phyloP scores from a whole-genome alignment of 768 basidiomycete species.

The Naematelia aurantialba region DNA sequence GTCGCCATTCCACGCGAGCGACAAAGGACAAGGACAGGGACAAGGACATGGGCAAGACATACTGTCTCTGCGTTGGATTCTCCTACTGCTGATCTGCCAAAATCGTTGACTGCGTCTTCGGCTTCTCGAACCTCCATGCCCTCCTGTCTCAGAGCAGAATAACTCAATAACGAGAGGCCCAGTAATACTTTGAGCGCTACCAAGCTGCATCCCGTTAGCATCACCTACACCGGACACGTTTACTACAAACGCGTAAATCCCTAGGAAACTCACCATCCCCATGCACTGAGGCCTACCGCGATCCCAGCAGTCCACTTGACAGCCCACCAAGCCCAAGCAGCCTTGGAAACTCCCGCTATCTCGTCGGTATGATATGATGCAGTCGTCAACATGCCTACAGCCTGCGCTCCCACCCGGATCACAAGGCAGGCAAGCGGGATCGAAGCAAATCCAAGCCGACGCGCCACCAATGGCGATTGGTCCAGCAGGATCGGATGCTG shows the following conservation, averaged over 20 bases:
- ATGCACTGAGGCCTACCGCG: constrained; percentile 51
- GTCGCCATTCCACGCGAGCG: background rate
- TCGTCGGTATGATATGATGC: constrained; percentile 20
- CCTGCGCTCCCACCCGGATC: constrained; percentile 52
- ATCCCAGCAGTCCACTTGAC: constrained; percentile 51
- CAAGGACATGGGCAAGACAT: constrained; percentile 27
- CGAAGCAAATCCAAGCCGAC: constrained; percentile 88
- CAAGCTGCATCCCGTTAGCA: constrained; percentile 54
- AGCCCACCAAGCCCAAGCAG: constrained; percentile 53
- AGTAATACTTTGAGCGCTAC: constrained; percentile 88
- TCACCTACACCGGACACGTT: background rate
- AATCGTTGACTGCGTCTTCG: constrained; percentile 77
- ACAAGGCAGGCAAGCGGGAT: constrained; percentile 80
- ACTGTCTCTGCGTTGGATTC: constrained; percentile 84
- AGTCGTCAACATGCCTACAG: constrained; percentile 50
- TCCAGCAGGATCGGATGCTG: constrained; percentile 82
- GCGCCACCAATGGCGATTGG: constrained; percentile 88
- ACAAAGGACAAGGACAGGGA: background rate
- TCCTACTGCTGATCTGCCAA: constrained; percentile 84
- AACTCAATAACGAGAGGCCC: constrained; percentile 79
- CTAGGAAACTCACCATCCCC: constrained; percentile 79
- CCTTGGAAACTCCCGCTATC: constrained; percentile 7
- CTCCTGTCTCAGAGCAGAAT: constrained; percentile 67
- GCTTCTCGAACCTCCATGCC: constrained; percentile 72
- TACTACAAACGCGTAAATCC: no score